phyloP scores from a whole-genome alignment of 129 eudicot genomes.

The Pseudognaphalium luteoalbum region DNA sequence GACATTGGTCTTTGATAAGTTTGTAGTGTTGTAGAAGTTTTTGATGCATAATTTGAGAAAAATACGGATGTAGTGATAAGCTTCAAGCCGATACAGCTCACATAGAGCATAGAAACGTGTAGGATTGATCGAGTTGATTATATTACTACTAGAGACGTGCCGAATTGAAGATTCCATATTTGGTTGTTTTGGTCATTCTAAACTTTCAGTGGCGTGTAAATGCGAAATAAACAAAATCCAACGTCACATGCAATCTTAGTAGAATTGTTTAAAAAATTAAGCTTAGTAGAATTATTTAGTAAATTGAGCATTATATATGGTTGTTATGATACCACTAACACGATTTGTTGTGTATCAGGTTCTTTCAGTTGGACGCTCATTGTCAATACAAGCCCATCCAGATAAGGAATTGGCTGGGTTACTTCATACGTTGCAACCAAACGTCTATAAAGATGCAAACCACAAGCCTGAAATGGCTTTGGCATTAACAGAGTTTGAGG shows the following conservation, averaged over 20 bases:
- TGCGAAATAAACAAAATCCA: background rate
- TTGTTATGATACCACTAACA: background rate
- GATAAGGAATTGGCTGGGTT: slow-evolving; percentile 65
- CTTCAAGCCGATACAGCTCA: slow-evolving; percentile 11
- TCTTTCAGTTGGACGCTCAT: slow-evolving; percentile 79
- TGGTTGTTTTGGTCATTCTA: slow-evolving; percentile 6
- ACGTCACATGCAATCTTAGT: background rate
- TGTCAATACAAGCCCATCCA: slow-evolving; percentile 97
- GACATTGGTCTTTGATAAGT: slow-evolving; percentile 14
- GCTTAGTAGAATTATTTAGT: background rate
- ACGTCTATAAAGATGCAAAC: slow-evolving; percentile 74
- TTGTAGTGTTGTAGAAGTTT: background rate
- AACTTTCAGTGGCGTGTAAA: background rate
- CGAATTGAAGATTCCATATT: slow-evolving; percentile 18
- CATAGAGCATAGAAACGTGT: background rate
- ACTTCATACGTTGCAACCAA: slow-evolving; percentile 63
- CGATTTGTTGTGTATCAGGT: slow-evolving; percentile 43
- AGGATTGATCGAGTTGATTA: background rate
- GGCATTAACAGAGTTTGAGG: slow-evolving; percentile 86
- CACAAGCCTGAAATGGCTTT: slow-evolving; percentile 99
- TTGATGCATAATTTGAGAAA: background rate
- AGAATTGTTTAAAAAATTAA: background rate
- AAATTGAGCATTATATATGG: background rate
- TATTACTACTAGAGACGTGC: background rate
- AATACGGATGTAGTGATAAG: background rate